Evolutionary conservation across 352 stramenopile genomes (phyloP).

Genomic region (Globisporangium uncinulatum): DNA sequence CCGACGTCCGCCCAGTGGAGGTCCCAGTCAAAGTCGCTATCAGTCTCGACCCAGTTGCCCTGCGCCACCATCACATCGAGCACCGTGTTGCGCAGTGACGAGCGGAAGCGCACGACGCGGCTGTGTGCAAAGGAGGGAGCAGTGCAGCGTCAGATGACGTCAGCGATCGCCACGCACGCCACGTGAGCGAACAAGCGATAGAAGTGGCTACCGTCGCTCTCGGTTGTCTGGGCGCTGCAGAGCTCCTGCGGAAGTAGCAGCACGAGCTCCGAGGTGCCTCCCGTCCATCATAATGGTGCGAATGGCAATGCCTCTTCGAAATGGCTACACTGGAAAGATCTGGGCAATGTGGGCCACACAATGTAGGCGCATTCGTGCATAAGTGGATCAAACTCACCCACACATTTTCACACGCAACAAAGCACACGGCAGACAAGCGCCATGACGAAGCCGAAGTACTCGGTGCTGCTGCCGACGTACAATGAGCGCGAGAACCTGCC

Average conservation of each 20-base stretch:
- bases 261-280: background rate
- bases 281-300: constrained; percentile 2
- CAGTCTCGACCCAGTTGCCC: constrained; percentile 68
- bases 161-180: no score
- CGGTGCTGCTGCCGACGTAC: constrained; percentile 97
- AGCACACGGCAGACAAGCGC: background rate
- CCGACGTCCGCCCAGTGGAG: constrained; percentile 90
- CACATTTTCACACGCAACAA: background rate
- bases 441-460: constrained; percentile 72
- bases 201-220: constrained; percentile 4
- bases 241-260: background rate
- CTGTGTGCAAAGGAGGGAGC: background rate
- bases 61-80: constrained; percentile 60
- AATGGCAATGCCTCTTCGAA: no score
- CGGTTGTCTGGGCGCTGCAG: constrained; percentile 6
- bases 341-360: no score
- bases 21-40: constrained; percentile 90
- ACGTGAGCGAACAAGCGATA: no score
- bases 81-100: constrained; percentile 74
- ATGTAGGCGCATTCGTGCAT: no score
- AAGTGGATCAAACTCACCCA: no score
- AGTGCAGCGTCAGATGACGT: no score
- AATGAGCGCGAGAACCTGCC: constrained; percentile 98
- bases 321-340: no score
- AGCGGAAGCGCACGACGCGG: constrained; percentile 43